phyloP scores from a whole-genome alignment of 2,329 filamentous ascomycete species.

The Delphinella strobiligena region DNA sequence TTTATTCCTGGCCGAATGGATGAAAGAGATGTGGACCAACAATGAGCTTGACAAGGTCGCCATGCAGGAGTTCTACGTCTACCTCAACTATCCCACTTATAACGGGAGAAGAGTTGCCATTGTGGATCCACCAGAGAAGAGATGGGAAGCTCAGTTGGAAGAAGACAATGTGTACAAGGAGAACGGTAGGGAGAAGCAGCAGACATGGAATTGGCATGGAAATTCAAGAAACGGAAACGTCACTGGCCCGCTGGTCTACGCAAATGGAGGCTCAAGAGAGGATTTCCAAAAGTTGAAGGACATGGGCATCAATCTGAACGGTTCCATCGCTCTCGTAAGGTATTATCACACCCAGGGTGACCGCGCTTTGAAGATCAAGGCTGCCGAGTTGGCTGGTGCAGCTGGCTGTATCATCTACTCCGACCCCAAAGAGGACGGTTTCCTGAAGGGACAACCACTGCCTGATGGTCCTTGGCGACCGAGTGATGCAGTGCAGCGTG shows the following conservation, averaged over 20 bases:
- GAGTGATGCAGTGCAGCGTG: constrained; percentile 69
- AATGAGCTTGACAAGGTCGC: constrained; percentile 63
- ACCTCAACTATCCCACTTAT: constrained; percentile 77
- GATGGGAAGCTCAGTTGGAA: constrained; percentile 73
- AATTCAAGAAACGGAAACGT: constrained; percentile 80
- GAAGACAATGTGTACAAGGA: constrained; percentile 62
- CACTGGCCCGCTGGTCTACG: constrained; percentile 76
- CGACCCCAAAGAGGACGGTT: constrained; percentile 77
- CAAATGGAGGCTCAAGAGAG: constrained; percentile 75
- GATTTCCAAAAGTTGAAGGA: constrained; percentile 68
- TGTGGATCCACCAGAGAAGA: constrained; percentile 52
- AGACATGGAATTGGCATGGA: constrained; percentile 76
- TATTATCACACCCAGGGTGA: constrained; percentile 66
- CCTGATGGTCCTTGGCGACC: constrained; percentile 74
- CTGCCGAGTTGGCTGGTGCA: constrained; percentile 76
- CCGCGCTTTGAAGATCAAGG: constrained; percentile 72
- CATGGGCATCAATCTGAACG: constrained; percentile 59
- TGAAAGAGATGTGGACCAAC: constrained; percentile 62
- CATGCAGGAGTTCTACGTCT: constrained; percentile 61
- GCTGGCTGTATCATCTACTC: constrained; percentile 85
- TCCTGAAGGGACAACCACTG: constrained; percentile 57
- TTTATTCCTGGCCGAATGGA: constrained; percentile 72
- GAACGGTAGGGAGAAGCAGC: constrained; percentile 40
- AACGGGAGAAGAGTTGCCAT: constrained; percentile 74
- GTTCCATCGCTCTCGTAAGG: constrained; percentile 72